Base-by-base conservation (phyloP, 345 rosid genomes). In the Aegle marmelos region DNA sequence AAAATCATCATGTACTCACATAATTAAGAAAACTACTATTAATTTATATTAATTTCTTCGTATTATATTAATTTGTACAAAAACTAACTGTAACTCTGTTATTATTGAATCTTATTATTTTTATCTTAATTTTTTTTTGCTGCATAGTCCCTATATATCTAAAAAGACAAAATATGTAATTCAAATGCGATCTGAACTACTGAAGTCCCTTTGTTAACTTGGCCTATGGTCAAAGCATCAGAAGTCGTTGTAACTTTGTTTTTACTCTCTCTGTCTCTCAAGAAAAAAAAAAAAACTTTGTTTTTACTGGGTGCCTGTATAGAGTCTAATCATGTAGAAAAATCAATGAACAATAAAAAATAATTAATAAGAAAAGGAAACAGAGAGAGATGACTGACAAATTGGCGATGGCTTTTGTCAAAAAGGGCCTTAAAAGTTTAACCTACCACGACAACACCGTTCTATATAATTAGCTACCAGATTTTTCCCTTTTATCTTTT, bases 401-500 rank as follows among this genome's bases (percentile, higher is more conserved):
- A n/a, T n/a, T 22, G 56, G 72, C 14, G 31, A 11, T 28, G 65
- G 37, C 59, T 50, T 59, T 68, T 80, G 68, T 56, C 61, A 62
- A 72, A 81, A 73, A 77, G 78, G 68, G 68, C 70, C 56, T 0
- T 17, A 16, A 53, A 53, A 53, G 21, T 53, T 53, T 59, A 81
- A 81, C 83, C 83, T 77, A 81, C 73, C 80, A 30, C 72, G 19
- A 58, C 39, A 4, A 37, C 16, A 30, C 9, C 54, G 9, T 36
- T n/a, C 41, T 30, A 31, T 28, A 39, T 27, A n/a, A 57, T 53
- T 62, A 67, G 28, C 59, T 74, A 39, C 5, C 31, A 45, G 70
- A 74, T 36, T 19, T 28, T 59, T 24, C 19, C 19, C 25, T 17
- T 24, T 9, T 21, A 8, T 70, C 14, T n/a, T 36, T 22, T 34